Evolutionary conservation across 1,139 yeast species (phyloP), one percentile per base, ranked within the genome.

Genomic region (Pichia sp.): DNA sequence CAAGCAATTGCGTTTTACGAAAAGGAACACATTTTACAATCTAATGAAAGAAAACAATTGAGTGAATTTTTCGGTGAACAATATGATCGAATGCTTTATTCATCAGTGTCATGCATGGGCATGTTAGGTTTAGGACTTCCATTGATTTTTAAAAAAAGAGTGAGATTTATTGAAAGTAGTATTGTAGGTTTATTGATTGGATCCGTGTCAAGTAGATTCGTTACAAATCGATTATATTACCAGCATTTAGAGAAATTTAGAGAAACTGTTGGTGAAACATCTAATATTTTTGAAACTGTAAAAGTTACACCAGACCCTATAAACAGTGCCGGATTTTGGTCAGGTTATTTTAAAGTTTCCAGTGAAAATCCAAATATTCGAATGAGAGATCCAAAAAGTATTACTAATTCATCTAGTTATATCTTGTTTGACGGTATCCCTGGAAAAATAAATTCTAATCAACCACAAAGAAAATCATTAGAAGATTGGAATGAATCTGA

Each of bases 271-370:
- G 58, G 61, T 2, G 46, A 48, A 9, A 46, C 47, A 8, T 53
- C 59, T 4, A 16, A 16, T 16, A 16, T 16, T 16, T 16, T 16
- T 16, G 48, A 48, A 30, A 52, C 54, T 10, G 39, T 58, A 5
- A 38, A 42, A 7, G 50, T 46, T 4, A 54, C 58, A 2, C 62
- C 63, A 3, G 54, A 52, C 37, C 59, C 58, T 6, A 40, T 55
- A 8, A 41, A 45, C 6, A 50, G 54, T 31, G 42, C 60, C 5
- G 55, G 46, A 23, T 56, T 57, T 31, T 60, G 63, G 63, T 48
- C 61, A 2, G 41, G 43, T 9, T 60, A 59, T 44, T 60, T 56
- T 45, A 47, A 51, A 9, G 50, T 45, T 26, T 52, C 62, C 4
- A 42, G 51, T 28, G 45, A 47, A 23, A 50, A 59, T 39, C 53